Evolutionary conservation across 2,329 filamentous ascomycete species (phyloP).

Genomic region (Fusarium ambrosium): DNA sequence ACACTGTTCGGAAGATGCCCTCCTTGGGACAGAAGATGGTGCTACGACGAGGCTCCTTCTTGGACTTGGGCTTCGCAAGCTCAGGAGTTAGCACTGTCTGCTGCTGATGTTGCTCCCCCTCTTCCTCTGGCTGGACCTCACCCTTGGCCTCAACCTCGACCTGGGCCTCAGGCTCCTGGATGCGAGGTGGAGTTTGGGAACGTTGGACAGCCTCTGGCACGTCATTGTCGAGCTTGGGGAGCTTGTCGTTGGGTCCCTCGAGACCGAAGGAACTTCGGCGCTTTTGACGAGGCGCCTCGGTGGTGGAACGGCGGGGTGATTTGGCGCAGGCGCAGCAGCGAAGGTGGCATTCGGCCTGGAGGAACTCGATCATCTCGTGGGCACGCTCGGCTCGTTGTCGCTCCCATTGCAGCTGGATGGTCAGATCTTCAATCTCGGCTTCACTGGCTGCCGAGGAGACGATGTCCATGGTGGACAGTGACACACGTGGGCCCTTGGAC

Average conservation of each 20-base stretch:
- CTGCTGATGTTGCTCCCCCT: conserved; percentile 34
- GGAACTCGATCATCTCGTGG: conserved; percentile 80
- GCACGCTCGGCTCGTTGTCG: conserved; percentile 76
- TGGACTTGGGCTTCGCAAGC: conserved; percentile 45
- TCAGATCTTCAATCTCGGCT: conserved; percentile 70
- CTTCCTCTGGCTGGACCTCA: conserved; percentile 10
- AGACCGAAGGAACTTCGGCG: conserved; percentile 44
- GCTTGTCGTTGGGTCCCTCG: conserved; percentile 48
- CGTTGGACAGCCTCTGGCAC: conserved; percentile 44
- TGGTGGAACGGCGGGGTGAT: conserved; percentile 36
- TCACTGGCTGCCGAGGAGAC: conserved; percentile 68
- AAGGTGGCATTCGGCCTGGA: conserved; percentile 80
- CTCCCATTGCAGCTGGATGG: conserved; percentile 68
- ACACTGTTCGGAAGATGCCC: conserved; percentile 73
- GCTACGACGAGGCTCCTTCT: conserved; percentile 60
- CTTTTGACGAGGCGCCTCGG: conserved; percentile 36
- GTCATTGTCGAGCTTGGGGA: conserved; percentile 53
- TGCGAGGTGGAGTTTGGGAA: conserved; percentile 23
- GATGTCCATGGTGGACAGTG: conserved; percentile 64
- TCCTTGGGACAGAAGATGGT: conserved; percentile 73
- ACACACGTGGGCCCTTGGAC: conserved; percentile 57
- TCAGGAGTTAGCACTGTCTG: conserved; percentile 44
- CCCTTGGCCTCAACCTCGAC: conserved; percentile 4
- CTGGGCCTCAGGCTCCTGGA: conserved; percentile 39
- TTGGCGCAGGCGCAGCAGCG: conserved; percentile 74